phyloP scores from a whole-genome alignment of 441 rosid species.

The Adansonia grandidieri region DNA sequence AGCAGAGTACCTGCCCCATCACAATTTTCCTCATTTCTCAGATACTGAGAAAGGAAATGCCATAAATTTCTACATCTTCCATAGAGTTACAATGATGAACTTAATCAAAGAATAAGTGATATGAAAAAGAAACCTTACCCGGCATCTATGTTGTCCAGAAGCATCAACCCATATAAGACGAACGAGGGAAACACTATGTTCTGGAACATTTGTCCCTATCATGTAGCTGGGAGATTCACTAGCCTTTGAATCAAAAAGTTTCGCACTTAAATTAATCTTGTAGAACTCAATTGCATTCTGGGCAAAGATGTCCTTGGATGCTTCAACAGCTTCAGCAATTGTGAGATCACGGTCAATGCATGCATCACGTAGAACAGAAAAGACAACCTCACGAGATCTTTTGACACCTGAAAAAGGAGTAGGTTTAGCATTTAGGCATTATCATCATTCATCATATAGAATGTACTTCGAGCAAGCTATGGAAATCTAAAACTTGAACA shows the following conservation, averaged over 20 bases:
- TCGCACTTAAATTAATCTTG: constrained; percentile 48
- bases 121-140: constrained; percentile 52
- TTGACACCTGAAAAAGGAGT: constrained; percentile 63
- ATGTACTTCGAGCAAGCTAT: constrained; percentile 19
- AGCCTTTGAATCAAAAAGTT: constrained; percentile 36
- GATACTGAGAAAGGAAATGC: constrained; percentile 2
- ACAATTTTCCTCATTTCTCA: constrained; percentile 19
- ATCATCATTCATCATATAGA: neutral
- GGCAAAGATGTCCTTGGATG: constrained; percentile 73
- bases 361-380: constrained; percentile 71
- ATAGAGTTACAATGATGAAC: neutral
- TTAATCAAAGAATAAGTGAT: constrained; percentile 25
- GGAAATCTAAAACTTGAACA: constrained; percentile 1
- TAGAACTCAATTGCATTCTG: constrained; percentile 65
- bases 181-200: constrained; percentile 51
- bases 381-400: constrained; percentile 76
- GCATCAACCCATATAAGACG: constrained; percentile 89
- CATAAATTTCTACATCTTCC: neutral
- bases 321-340: constrained; percentile 81
- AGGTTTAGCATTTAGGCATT: constrained; percentile 21
- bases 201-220: constrained; percentile 36
- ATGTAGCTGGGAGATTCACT: constrained; percentile 33
- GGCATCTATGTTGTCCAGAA: constrained; percentile 96
- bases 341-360: constrained; percentile 74
- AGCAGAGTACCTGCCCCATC: neutral